Base-by-base conservation (phyloP, 208 protist genomes). In the Novymonas esmeraldas region DNA sequence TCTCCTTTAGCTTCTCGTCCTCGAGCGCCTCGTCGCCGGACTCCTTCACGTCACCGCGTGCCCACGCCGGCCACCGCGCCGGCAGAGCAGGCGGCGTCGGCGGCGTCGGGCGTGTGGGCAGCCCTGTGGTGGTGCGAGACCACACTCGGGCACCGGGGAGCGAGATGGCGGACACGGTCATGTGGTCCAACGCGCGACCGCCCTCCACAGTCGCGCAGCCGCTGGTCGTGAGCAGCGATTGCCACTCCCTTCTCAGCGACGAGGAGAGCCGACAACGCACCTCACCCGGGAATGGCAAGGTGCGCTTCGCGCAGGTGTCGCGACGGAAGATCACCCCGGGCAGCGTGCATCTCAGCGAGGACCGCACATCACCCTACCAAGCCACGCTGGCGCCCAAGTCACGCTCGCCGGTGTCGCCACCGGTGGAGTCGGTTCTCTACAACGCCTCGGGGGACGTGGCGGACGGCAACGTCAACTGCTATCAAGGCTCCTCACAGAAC, bases 1-100 rank as follows among this genome's bases (percentile, higher is more conserved):
- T 33, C 34, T 60, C 72, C 1, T 66, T 76, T 16, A 76, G 60
- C 57, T 68, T 75, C 28, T 48, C 46, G 13, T 73, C 73, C 34
- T 73, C 52, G 3, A 42, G 52, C 18, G 39, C 49, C 22, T 57
- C 45, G 3, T 59, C n/a, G 22, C 24, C 10, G 10, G 24, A n/a
- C 20, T 44, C 31, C 33, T 45, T 49, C 24, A 26, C 3, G 33
- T 11, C 26, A 36, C 58, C 56, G 16, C 10, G 26, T 14, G 39
- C 24, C 3, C 6, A 20, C 29, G 39, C 33, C 52, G 50, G 42
- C 26, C 1, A 61, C 46, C 9, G 38, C 24, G 33, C 29, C 31
- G 44, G 45, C 60, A 11, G 45, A 48, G 28, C 6, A 16, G 9
- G 44, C 60, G 9, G 39, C 60, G 14, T n/a, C 60, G 18, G 24